Base-by-base conservation (phyloP, 1,284 basidiomycete species). In the Microbotryum lychnidis-dioicae region DNA sequence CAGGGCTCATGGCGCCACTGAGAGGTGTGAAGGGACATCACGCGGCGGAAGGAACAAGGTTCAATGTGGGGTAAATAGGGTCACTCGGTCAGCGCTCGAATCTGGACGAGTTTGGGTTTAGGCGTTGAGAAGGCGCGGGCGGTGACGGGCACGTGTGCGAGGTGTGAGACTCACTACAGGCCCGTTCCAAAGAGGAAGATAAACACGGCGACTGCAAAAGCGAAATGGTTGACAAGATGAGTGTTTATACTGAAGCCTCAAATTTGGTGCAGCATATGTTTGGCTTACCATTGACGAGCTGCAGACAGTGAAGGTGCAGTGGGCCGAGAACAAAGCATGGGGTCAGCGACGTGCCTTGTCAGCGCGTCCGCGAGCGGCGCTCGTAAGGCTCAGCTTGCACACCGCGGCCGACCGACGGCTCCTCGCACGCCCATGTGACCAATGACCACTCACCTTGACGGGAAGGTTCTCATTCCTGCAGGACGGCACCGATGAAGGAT, bases 151-250 rank as follows among this genome's bases (percentile, higher is more conserved):
- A 31, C 31, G 31, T 10, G 8, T 31, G 31, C 31, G 31, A 9
- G 31, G 31, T 31, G 57, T 18, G 18, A 31, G 54, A 60, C 65
- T n/a, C 2, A 63, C 60, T 69, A 70, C 45, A 66, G 54, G 64
- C 66, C 63, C 21, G 61, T 57, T 10, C 62, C 61, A 57, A 72
- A 70, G 50, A 71, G 62, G 64, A 72, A 72, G 54, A 63, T 45
- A 48, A 62, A 68, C 21, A 49, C 47, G 42, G 27, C 27, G 48
- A 57, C 44, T 51, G 20, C 18, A 21, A 14, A 6, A 50, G 21
- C 10, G 16, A 18, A 14, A 27, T 6, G 29, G 53, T 31, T 5
- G 60, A 16, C 45, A 64, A 53, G 54, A 61, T 65, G 48, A 57
- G 53, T 44, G 60, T 29, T 60, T 64, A 45, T 10, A n/a, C 14